Conservation (phyloP, 2,329 filamentous ascomycete species). For the Elsinoe fawcettii region DNA sequence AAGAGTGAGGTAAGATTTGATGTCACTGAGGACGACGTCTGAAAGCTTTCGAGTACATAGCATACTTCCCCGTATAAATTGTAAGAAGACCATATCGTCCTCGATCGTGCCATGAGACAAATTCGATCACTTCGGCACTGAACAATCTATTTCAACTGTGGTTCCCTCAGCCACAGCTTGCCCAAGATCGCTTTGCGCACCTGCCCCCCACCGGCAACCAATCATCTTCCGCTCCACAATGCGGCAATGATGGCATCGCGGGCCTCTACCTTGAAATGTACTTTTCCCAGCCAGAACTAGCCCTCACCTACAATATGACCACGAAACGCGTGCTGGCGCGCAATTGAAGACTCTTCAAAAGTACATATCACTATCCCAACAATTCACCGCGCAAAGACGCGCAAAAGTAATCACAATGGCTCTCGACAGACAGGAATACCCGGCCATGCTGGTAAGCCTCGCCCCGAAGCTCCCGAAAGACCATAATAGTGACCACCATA, state of each 20-base stretch:
- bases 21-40: not conserved
- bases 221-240: not conserved
- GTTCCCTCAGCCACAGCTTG: not conserved
- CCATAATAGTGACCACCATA: slow-evolving; percentile 32
- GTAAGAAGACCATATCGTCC: too few species aligned
- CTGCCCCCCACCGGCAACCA: not conserved
- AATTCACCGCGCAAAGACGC: not conserved
- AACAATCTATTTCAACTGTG: not conserved
- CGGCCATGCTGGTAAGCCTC: slow-evolving; percentile 76
- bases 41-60: not conserved
- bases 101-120: not conserved
- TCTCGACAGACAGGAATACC: slow-evolving; percentile 74
- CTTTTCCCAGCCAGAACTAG: not conserved
- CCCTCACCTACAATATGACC: not conserved
- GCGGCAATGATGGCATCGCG: slow-evolving; percentile 1
- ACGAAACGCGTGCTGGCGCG: slow-evolving; percentile 11
- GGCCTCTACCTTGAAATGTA: not conserved
- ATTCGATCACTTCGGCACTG: not conserved
- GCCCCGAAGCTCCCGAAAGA: slow-evolving; percentile 17
- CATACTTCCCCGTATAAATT: not conserved
- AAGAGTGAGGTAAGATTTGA: not conserved
- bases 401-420: slow-evolving; percentile 4
- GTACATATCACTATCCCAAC: not conserved
- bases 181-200: not conserved
- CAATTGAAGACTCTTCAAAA: not conserved